phyloP scores from a whole-genome alignment of 192 early-diverging fungal species.

The Pilaira anomala region DNA sequence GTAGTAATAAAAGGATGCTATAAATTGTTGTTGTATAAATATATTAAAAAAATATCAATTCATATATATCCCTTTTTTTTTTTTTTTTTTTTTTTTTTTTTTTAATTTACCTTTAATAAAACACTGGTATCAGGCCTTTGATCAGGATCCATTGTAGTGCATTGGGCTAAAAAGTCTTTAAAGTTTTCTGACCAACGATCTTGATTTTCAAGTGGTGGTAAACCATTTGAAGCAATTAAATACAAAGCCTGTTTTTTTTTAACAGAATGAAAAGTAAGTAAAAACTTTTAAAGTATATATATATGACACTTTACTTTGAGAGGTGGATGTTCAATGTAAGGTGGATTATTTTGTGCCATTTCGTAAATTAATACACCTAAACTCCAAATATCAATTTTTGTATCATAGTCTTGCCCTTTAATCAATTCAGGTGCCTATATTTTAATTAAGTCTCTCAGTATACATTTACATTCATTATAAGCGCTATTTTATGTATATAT shows the following conservation, averaged over 20 bases:
- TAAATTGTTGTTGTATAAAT: no score
- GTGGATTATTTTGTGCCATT: constrained; percentile 94
- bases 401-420: constrained; percentile 84
- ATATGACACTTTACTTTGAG: constrained; percentile 38
- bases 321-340: constrained; percentile 86
- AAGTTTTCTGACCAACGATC: constrained; percentile 66
- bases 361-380: constrained; percentile 91
- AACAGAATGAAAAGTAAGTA: not conserved
- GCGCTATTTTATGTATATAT: not conserved
- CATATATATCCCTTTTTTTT: not conserved
- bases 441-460: no score
- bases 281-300: not conserved
- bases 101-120: constrained; percentile 51
- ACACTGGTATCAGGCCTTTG: constrained; percentile 66
- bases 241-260: constrained; percentile 57
- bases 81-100: not conserved
- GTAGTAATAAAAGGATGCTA: constrained; percentile 55
- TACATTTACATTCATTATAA: no score
- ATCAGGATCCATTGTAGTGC: constrained; percentile 68
- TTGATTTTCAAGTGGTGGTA: constrained; percentile 75
- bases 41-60: not conserved
- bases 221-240: constrained; percentile 84
- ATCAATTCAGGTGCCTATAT: constrained; percentile 86
- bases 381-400: constrained; percentile 94
- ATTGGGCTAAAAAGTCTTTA: constrained; percentile 69